phyloP scores from a whole-genome alignment of 148 eudicot species.

The Rhododendron simsii region DNA sequence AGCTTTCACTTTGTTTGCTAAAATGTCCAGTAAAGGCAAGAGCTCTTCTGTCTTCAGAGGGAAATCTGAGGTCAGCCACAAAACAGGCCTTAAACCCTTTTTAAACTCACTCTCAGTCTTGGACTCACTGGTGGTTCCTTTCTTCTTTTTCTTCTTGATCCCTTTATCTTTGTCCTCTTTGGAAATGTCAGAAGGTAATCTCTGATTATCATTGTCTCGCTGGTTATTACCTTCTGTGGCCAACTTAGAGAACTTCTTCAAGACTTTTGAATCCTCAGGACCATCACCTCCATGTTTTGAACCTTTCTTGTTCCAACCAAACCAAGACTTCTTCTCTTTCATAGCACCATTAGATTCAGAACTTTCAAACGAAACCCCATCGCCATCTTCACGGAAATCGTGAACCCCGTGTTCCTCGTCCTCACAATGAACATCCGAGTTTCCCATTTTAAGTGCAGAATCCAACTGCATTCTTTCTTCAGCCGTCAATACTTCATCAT shows the following conservation, averaged over 20 bases:
- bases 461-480: conserved; percentile 78
- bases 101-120: conserved; percentile 84
- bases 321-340: conserved; percentile 86
- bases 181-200: conserved; percentile 32
- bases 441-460: conserved; percentile 74
- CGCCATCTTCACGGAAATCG: conserved; percentile 37
- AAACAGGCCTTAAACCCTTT: conserved; percentile 83
- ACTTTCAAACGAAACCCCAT: conserved; percentile 38
- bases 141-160: conserved; percentile 81
- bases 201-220: conserved; percentile 35
- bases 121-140: conserved; percentile 45
- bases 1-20: conserved; percentile 96
- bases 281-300: conserved; percentile 50
- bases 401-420: conserved; percentile 48
- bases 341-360: conserved; percentile 47
- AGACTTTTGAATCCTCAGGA: conserved; percentile 50
- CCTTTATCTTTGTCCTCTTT: conserved; percentile 62
- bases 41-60: conserved; percentile 87
- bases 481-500: conserved; percentile 69
- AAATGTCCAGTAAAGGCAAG: conserved; percentile 85
- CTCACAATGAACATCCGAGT: conserved; percentile 49
- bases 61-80: conserved; percentile 89
- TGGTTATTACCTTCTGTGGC: conserved; percentile 50
- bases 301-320: conserved; percentile 75
- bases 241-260: conserved; percentile 68